A percentile compares a stretch with the other conserved stretches of the same genome.
phyloP scores from a whole-genome alignment of 176 grass and related monocot genomes.

The Oryza meyeriana region DNA sequence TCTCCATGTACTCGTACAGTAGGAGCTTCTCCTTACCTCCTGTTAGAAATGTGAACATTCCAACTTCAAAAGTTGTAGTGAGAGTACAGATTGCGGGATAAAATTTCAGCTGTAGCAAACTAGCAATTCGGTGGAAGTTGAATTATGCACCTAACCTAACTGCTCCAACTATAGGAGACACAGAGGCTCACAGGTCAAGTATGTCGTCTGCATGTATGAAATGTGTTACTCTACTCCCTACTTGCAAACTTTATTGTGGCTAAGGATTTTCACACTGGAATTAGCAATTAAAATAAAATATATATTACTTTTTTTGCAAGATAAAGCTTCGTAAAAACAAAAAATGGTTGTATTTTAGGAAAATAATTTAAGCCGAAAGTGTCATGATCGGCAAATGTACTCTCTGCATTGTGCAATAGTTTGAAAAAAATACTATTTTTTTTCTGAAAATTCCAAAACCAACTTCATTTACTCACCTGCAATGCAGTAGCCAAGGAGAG shows the following conservation, averaged over 20 bases:
- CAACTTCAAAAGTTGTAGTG: slow-evolving; percentile 11
- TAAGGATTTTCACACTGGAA: neutral
- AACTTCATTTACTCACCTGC: slow-evolving; percentile 46
- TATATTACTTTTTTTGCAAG: neutral
- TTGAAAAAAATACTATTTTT: neutral
- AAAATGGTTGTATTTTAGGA: neutral
- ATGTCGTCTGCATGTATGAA: neutral
- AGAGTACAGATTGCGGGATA: no score
- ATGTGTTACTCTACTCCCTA: neutral
- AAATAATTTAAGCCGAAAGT: neutral
- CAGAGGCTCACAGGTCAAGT: neutral
- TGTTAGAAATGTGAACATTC: slow-evolving; percentile 5
- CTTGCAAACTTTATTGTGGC: neutral
- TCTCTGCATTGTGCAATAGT: neutral
- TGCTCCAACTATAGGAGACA: slow-evolving; percentile 25
- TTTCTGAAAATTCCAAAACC: neutral
- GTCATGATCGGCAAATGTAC: neutral
- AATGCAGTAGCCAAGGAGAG: slow-evolving; percentile 87
- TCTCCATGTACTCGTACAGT: slow-evolving; percentile 96
- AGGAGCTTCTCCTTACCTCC: slow-evolving; percentile 81
- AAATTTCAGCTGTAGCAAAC: neutral
- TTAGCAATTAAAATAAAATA: neutral
- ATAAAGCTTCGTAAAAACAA: neutral
- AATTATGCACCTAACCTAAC: slow-evolving; percentile 25
- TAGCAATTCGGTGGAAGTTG: neutral